These are phyloP conservation scores for Volvox reticuliferus DNA, from an alignment of 139 green algal species.

Conservation along the genomic window DNA sequence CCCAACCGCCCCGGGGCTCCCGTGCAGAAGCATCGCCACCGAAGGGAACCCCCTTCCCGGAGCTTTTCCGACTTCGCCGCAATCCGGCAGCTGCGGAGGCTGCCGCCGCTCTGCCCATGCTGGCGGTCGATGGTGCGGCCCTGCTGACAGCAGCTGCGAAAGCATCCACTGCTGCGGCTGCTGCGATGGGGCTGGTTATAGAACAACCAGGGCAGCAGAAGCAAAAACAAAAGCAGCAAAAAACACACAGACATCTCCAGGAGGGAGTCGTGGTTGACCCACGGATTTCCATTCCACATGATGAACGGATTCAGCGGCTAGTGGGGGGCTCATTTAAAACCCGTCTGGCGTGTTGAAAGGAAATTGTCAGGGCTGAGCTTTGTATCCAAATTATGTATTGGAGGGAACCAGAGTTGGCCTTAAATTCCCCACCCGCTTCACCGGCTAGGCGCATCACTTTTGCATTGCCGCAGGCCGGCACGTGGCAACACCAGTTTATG, in stretches of 20 bases:
- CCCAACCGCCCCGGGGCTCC: background rate
- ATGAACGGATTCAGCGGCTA: slow-evolving; percentile 7
- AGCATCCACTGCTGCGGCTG: background rate
- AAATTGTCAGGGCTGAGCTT: too few relatives aligned
- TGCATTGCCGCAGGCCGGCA: too few relatives aligned
- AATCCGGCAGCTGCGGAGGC: background rate
- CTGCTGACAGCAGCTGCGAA: background rate
- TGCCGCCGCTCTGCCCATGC: background rate
- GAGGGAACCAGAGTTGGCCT: too few relatives aligned
- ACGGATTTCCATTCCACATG: slow-evolving; percentile 13
- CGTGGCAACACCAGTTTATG: too few relatives aligned
- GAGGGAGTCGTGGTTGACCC: slow-evolving; percentile 11
- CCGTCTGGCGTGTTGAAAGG: background rate
- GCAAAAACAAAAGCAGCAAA: background rate
- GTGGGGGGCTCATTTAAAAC: background rate
- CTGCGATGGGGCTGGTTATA: background rate
- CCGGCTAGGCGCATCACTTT: too few relatives aligned
- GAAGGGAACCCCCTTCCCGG: slow-evolving; percentile 11
- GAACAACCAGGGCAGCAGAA: background rate
- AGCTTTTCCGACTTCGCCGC: slow-evolving; percentile 21
- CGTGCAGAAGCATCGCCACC: background rate
- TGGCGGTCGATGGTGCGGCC: slow-evolving; percentile 10
- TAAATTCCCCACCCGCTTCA: too few relatives aligned
- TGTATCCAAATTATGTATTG: too few relatives aligned
- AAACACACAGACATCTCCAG: background rate